Evolutionary conservation across 2,329 filamentous ascomycete genomes (phyloP), one percentile per base, ranked within the genome.

Genomic region (Nothophoma quercina): DNA sequence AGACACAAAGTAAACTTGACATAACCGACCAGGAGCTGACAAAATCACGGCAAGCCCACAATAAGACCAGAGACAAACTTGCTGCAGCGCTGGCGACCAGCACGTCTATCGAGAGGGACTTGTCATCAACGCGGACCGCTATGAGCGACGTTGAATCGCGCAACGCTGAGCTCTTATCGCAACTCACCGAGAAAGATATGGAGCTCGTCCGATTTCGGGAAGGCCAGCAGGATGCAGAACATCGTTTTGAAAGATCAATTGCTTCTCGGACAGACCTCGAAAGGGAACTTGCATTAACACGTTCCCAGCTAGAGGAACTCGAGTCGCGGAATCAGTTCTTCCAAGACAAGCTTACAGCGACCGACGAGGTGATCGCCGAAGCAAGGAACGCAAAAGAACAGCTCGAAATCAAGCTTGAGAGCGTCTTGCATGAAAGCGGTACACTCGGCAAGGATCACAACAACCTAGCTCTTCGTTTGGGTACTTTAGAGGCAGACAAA

Each of bases 61-160:
- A 13, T 23, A 44, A 53, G 12, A 25, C 25, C 12, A 29, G 50
- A 13, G 15, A 34, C 5, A 49, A 50, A 8, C 51, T 55, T 15
- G 21, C 16, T 32, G 29, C 45, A 18, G 45, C 50, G 16, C 47
- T 65, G n/a, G 30, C 62, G 2, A 59, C 49, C 0, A 40, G 26
- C 4, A 47, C 68, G 7, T 51, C 56, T 10, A 56, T 68, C 13
- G 36, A 65, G 28, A 49, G 56, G 12, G 58, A 63, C 2, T 32
- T 67, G 12, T 39, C 43, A 7, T 55, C 54, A 12, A 55, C 58
- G 12, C 56, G 25, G 29, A 55, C 58, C 12, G 60, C 55, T 25
- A 52, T 67, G 18, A 52, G 46, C 10, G 50, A 55, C 13, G 39
- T 55, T n/a, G 63, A 69, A 41, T 55, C 55, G 15, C 60, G 59